These are phyloP conservation scores for Paspalum vaginatum DNA, from an alignment of 176 grass and related monocot species.

Conservation along the genomic window DNA sequence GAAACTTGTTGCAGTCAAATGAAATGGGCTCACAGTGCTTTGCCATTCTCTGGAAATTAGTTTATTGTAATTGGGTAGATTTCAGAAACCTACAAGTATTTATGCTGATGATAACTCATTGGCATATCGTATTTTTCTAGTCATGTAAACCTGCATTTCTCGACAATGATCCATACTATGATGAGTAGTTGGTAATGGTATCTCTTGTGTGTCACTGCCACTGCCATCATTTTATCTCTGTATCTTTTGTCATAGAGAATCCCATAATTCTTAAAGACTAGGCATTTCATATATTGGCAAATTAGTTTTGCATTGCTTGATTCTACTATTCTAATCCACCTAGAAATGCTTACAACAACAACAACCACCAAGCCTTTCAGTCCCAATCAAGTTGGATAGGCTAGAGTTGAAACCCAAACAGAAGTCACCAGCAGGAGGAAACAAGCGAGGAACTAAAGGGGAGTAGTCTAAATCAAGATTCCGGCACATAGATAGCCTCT, in stretches of 20 bases:
- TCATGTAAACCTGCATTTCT: neutral
- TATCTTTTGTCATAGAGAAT: neutral
- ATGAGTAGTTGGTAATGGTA: neutral
- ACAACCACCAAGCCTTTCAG: too few species aligned
- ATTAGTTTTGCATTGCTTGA: neutral
- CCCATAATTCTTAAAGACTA: neutral
- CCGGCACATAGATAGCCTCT: too few species aligned
- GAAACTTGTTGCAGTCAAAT: neutral
- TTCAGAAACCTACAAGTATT: neutral
- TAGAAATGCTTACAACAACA: too few species aligned
- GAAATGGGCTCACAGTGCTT: neutral
- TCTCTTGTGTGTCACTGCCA: neutral
- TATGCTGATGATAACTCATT: neutral
- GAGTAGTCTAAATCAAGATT: too few species aligned
- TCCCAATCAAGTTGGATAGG: too few species aligned
- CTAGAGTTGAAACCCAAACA: too few species aligned
- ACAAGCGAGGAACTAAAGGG: too few species aligned
- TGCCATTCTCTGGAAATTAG: conserved; percentile 12
- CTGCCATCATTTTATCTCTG: neutral
- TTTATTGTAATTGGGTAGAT: conserved; percentile 2
- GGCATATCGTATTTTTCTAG: neutral
- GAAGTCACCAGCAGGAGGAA: too few species aligned
- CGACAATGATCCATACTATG: neutral
- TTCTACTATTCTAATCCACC: neutral
- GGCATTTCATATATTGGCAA: neutral